Conservation (phyloP, 2,329 filamentous ascomycete genomes). For the Cordyceps tenuipes region DNA sequence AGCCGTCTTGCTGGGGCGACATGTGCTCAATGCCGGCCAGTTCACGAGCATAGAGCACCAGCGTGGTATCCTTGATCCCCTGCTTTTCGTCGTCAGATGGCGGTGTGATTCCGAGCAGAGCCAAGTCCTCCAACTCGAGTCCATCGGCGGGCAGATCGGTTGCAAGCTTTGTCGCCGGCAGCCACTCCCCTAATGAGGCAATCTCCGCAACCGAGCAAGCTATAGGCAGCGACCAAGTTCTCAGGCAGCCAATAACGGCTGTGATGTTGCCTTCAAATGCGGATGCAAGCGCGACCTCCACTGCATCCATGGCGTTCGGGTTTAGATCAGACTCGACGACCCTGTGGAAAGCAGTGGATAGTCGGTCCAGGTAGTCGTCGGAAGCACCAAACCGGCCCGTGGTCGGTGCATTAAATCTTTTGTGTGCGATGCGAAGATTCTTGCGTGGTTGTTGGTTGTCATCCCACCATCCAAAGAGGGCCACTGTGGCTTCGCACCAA, state of each 20-base stretch:
- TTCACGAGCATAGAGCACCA: slow-evolving; percentile 66
- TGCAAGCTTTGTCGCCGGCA: slow-evolving; percentile 38
- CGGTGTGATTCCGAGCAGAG: slow-evolving; percentile 64
- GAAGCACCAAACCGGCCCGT: slow-evolving; percentile 40
- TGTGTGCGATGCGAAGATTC: slow-evolving; percentile 31
- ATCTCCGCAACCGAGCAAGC: slow-evolving; percentile 75
- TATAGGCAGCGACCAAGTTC: slow-evolving; percentile 72
- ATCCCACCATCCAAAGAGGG: slow-evolving; percentile 86
- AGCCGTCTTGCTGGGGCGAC: slow-evolving; percentile 55
- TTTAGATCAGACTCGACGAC: slow-evolving; percentile 63
- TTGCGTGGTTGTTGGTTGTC: slow-evolving; percentile 52
- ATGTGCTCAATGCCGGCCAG: slow-evolving; percentile 50
- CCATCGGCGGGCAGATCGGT: slow-evolving; percentile 51
- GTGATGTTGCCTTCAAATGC: slow-evolving; percentile 77
- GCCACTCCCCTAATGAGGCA: slow-evolving; percentile 75
- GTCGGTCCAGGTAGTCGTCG: slow-evolving; percentile 64
- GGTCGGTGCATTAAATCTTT: slow-evolving; percentile 29
- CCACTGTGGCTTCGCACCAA: slow-evolving; percentile 84
- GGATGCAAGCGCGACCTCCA: slow-evolving; percentile 76
- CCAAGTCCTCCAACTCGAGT: slow-evolving; percentile 75
- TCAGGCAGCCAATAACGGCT: slow-evolving; percentile 64
- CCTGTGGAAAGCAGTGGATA: slow-evolving; percentile 63
- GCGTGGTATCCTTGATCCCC: slow-evolving; percentile 69
- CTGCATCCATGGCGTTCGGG: slow-evolving; percentile 64
- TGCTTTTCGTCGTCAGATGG: slow-evolving; percentile 50